A percentile compares a stretch with the other conserved stretches of the same genome.
Conservation (phyloP, 2,329 filamentous ascomycete genomes). For the Pseudocercospora fuligena region DNA sequence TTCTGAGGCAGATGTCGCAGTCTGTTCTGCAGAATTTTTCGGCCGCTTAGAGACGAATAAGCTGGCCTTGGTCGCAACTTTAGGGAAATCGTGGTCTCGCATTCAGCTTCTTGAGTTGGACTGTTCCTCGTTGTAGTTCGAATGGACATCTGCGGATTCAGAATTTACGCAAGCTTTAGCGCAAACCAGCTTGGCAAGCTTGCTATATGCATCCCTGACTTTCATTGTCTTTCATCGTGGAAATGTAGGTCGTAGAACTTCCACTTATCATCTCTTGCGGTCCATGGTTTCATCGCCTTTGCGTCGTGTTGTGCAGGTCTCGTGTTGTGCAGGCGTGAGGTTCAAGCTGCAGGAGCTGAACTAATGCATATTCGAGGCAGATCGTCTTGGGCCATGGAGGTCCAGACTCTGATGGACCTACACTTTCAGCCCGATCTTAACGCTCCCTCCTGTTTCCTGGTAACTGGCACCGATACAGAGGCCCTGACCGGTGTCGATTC, state of each 20-base stretch:
- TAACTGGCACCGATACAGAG: neutral
- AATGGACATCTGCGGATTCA: too few species aligned
- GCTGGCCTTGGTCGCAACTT: too few species aligned
- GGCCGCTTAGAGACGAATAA: too few species aligned
- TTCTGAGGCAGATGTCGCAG: too few species aligned
- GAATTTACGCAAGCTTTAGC: neutral
- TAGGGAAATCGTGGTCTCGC: too few species aligned
- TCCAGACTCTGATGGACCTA: conserved; percentile 2
- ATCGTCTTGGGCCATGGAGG: neutral
- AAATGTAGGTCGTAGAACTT: neutral
- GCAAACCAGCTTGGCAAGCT: neutral
- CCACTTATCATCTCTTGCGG: neutral
- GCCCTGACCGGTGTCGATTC: neutral
- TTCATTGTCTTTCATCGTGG: neutral
- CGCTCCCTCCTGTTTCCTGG: conserved; percentile 1
- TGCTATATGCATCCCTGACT: neutral
- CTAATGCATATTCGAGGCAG: conserved; percentile 6
- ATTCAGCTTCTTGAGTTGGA: too few species aligned
- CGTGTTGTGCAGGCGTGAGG: neutral
- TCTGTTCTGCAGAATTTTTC: too few species aligned
- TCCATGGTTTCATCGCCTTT: neutral
- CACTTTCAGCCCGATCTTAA: neutral
- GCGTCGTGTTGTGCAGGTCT: neutral
- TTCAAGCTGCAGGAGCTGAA: conserved; percentile 6
- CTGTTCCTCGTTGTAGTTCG: too few species aligned